A percentile compares a stretch with the other conserved stretches of the same genome.
Evolutionary conservation across 2,329 filamentous ascomycete species (phyloP).

Genomic region (Aureobasidium sp.): DNA sequence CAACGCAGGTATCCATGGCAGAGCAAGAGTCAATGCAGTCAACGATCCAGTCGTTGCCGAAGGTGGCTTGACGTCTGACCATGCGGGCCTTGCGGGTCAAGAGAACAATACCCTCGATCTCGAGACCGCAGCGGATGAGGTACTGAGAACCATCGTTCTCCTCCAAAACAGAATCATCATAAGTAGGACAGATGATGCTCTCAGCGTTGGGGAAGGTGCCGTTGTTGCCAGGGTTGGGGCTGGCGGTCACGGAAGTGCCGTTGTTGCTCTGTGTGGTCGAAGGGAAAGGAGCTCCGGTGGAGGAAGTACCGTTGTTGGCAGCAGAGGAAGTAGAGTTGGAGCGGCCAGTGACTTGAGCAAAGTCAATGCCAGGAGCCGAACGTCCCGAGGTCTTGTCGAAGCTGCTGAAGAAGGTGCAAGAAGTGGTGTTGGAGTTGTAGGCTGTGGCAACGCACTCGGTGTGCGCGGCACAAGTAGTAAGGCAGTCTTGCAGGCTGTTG

Average conservation of each 20-base stretch:
- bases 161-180: background rate
- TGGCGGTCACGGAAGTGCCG: background rate
- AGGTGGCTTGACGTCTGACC: constrained; percentile 3
- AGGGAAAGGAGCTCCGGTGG: background rate
- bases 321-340: background rate
- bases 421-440: background rate
- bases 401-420: constrained; percentile 3
- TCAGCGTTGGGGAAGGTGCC: background rate
- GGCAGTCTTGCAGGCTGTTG: background rate
- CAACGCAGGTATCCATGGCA: background rate
- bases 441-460: constrained; percentile 1
- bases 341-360: background rate
- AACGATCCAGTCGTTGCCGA: constrained; percentile 3
- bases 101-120: background rate
- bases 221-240: background rate
- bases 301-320: background rate
- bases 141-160: background rate
- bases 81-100: constrained; percentile 5
- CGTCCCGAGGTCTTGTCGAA: background rate
- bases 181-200: background rate
- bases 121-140: background rate
- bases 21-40: constrained; percentile 6
- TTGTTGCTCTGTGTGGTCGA: background rate
- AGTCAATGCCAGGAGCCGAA: background rate
- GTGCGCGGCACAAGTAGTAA: background rate